phyloP scores from a whole-genome alignment of 2,329 filamentous ascomycete species.

The Ploettnerulaceae sp. region DNA sequence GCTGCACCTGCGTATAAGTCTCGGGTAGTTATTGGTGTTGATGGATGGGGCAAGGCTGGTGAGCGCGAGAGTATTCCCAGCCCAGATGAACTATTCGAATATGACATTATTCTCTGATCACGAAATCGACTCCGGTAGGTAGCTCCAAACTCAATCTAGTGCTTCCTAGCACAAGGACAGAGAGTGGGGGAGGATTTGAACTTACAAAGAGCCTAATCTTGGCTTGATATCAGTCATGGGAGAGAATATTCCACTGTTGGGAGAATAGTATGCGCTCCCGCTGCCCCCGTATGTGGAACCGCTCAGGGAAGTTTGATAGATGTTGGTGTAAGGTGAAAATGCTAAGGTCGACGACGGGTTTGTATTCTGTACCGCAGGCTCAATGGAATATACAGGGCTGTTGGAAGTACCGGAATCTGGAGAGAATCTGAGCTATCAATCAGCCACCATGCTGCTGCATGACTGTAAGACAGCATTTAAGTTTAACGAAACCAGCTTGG shows the following conservation, averaged over 20 bases:
- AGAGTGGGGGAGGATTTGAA: slow-evolving; percentile 13
- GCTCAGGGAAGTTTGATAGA: slow-evolving; percentile 20
- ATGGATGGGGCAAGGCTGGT: slow-evolving; percentile 31
- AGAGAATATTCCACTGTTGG: slow-evolving; percentile 26
- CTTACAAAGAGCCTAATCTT: slow-evolving; percentile 32
- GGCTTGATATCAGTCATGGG: slow-evolving; percentile 35
- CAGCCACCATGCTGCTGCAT: slow-evolving; percentile 27
- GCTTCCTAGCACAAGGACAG: background rate
- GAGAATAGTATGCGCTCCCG: slow-evolving; percentile 30
- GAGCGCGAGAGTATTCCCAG: slow-evolving; percentile 33
- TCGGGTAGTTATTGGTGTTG: slow-evolving; percentile 30
- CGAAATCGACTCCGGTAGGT: slow-evolving; percentile 17
- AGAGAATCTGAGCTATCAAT: slow-evolving; percentile 32
- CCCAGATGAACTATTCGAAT: slow-evolving; percentile 28
- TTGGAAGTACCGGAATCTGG: slow-evolving; percentile 32
- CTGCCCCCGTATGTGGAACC: slow-evolving; percentile 32
- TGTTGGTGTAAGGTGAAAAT: slow-evolving; percentile 28
- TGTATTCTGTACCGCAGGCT: slow-evolving; percentile 29
- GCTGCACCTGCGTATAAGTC: slow-evolving; percentile 32
- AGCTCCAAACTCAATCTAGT: slow-evolving; percentile 10
- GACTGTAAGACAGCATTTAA: slow-evolving; percentile 30
- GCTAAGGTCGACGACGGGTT: slow-evolving; percentile 28
- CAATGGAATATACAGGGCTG: slow-evolving; percentile 34
- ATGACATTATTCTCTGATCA: slow-evolving; percentile 30
- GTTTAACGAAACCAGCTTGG: slow-evolving; percentile 20